Conservation (phyloP, 768 basidiomycete genomes). For the Ramaria sp. region DNA sequence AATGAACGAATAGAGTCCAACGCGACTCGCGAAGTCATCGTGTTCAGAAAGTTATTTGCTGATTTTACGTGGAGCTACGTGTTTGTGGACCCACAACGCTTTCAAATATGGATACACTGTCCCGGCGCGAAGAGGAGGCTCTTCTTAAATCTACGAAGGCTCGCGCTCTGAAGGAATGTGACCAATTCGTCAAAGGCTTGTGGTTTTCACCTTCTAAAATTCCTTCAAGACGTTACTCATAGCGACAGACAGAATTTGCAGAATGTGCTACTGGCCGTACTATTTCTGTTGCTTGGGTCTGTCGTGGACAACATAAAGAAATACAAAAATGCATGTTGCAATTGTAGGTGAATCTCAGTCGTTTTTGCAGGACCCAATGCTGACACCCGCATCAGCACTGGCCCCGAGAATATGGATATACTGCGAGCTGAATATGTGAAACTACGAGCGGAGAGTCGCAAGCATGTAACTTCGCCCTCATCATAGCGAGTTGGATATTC, state of each 20-base stretch:
- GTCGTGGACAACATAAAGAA: conserved; percentile 51
- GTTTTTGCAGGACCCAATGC: background rate
- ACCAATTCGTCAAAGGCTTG: conserved; percentile 61
- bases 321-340: conserved; percentile 73
- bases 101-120: conserved; percentile 63
- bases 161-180: conserved; percentile 69
- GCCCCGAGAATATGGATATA: conserved; percentile 13
- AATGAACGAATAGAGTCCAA: conserved; percentile 65
- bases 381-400: conserved; percentile 2
- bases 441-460: conserved; percentile 4
- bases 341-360: conserved; percentile 42
- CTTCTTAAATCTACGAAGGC: conserved; percentile 75
- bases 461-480: too few relatives aligned
- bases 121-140: conserved; percentile 80
- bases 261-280: conserved; percentile 74
- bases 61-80: background rate
- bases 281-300: conserved; percentile 79
- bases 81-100: background rate
- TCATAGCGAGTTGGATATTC: too few relatives aligned
- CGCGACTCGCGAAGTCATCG: conserved; percentile 43
- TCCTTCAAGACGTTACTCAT: background rate
- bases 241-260: conserved; percentile 53
- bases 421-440: conserved; percentile 12
- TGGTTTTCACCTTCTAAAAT: conserved; percentile 2
- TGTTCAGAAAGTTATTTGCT: too few relatives aligned